Base-by-base conservation (phyloP, 2,329 filamentous ascomycete genomes). In the Neopestalotiopsis sp. region DNA sequence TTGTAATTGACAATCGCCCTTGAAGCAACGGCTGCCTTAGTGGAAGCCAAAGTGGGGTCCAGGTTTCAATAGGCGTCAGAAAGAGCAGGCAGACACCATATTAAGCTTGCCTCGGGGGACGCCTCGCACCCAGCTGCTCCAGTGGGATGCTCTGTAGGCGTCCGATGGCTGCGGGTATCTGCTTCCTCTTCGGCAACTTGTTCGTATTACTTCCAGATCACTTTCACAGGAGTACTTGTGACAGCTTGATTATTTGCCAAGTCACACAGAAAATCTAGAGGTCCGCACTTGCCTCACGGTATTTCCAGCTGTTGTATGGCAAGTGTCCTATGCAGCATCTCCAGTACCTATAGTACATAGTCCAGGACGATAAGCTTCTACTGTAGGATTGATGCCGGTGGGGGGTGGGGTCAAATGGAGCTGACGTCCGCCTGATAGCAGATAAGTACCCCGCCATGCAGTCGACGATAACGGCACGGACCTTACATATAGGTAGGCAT, bases 401-500 rank as follows among this genome's bases (percentile, higher is more conserved):
- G 40, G 13, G 64, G 28, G 49, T 10, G 13, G 20, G n/a, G 20
- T 30, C 17, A 45, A 38, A 56, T 67, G 65, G 65, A 38, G 52
- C 38, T 67, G 30, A 38, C 34, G 34, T 38, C 58, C 20, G 40
- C 58, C 66, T 67, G 66, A 67, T 63, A 67, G 28, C 66, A 40
- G 24, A 40, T 40, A 20, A 34, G 66, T 67, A 67, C 66, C 66
- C 66, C 66, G 66, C 66, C 34, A 60, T 60, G 4, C 28, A 52
- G 28, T 38, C 5, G 14, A 24, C 32, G 59, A 62, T 62, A 62
- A 62, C 59, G n/a, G 34, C 34, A 38, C 34, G 34, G 34, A 62
- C 32, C 30, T 34, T 17, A 62, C 13, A 13, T 28, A 38, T 38
- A 38, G 6, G 6, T 38, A 38, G 6, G 34, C 10, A 38, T 38